These are phyloP conservation scores for Suillus bovinus DNA, from an alignment of 768 basidiomycete genomes.

Conservation along the genomic window DNA sequence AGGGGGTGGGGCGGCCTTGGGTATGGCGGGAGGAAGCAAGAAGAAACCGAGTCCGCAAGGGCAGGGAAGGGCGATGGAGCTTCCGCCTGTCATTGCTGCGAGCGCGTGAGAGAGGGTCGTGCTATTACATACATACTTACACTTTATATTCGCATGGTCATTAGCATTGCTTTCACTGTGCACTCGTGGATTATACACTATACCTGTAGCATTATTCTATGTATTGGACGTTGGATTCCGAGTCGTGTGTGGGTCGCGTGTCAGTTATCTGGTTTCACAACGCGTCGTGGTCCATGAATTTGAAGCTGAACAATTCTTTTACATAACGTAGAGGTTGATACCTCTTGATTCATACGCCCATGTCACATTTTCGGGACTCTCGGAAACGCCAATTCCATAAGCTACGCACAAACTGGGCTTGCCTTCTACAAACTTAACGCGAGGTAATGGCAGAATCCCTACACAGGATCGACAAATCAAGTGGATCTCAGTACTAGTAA, in stretches of 20 bases:
- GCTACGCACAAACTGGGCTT: too few relatives aligned
- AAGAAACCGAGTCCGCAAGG: slow-evolving; percentile 21
- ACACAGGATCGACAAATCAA: too few relatives aligned
- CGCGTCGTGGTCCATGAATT: not conserved
- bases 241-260: not conserved
- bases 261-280: not conserved
- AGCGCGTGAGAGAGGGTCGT: slow-evolving; percentile 28
- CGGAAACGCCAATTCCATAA: too few relatives aligned
- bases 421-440: too few relatives aligned
- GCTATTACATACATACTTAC: slow-evolving; percentile 6
- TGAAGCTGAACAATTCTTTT: too few relatives aligned
- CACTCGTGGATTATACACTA: slow-evolving; percentile 21
- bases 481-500: too few relatives aligned
- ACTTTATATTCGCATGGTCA: slow-evolving; percentile 11
- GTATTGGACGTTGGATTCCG: not conserved
- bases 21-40: slow-evolving; percentile 8
- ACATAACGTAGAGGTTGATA: too few relatives aligned
- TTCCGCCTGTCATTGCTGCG: slow-evolving; percentile 38
- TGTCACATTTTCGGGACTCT: too few relatives aligned
- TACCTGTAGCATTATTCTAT: slow-evolving; percentile 37
- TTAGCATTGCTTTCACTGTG: slow-evolving; percentile 1
- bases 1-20: slow-evolving; percentile 12
- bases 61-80: slow-evolving; percentile 25
- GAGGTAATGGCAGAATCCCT: too few relatives aligned
- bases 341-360: too few relatives aligned